These are phyloP conservation scores for Tremella fuciformis DNA, from an alignment of 768 basidiomycete species.

Conservation along the genomic window DNA sequence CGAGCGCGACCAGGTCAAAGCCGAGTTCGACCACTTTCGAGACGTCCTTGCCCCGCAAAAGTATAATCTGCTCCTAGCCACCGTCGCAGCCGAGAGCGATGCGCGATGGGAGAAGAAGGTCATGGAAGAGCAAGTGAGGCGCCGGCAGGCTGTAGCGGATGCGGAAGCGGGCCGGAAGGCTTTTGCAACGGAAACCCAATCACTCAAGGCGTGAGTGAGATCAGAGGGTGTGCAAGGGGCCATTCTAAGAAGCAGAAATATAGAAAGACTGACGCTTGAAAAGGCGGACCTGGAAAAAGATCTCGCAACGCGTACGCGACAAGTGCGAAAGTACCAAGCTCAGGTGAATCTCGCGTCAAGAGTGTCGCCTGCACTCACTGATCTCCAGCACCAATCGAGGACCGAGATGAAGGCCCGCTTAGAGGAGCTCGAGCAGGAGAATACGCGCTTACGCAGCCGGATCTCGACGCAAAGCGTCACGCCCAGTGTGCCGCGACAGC, in stretches of 20 bases:
- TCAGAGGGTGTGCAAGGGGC: no score
- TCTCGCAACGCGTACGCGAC: background rate
- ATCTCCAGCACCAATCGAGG: background rate
- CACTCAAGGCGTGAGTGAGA: background rate
- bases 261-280: background rate
- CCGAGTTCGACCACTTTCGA: background rate
- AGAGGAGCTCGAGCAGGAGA: background rate
- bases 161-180: slow-evolving; percentile 1
- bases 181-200: background rate
- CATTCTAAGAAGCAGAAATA: background rate
- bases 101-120: background rate
- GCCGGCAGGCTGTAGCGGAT: background rate
- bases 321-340: slow-evolving; percentile 1
- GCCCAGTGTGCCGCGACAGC: background rate
- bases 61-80: background rate
- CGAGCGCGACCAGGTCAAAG: background rate
- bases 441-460: no score
- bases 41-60: background rate
- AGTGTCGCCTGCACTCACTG: background rate
- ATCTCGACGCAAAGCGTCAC: background rate
- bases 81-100: background rate
- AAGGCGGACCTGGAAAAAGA: slow-evolving; percentile 1
- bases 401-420: background rate
- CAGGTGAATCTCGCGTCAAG: background rate
- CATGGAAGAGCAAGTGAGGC: slow-evolving; percentile 6